Evolutionary conservation across 192 early-diverging fungal genomes (phyloP).

Genomic region (Backusella mclennaniae): DNA sequence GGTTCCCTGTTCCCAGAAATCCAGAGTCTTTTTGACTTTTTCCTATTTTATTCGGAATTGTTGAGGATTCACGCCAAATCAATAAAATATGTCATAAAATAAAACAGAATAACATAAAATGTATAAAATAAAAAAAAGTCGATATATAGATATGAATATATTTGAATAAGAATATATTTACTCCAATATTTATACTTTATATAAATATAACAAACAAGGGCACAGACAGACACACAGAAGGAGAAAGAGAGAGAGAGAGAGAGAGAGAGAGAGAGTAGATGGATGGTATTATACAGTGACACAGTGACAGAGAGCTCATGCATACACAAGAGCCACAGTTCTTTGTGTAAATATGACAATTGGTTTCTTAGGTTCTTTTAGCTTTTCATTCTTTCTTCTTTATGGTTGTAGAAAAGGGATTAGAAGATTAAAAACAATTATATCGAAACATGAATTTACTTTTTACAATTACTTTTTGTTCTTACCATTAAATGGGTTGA

Average conservation of each 20-base stretch:
- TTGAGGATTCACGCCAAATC: neutral
- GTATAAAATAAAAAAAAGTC: neutral
- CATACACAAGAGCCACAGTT: too few species aligned
- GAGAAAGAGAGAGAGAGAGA: slow-evolving; percentile 5
- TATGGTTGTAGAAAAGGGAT: neutral
- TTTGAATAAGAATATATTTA: slow-evolving; percentile 4
- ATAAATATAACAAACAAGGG: neutral
- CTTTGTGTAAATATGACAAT: neutral
- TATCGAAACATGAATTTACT: neutral
- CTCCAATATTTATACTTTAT: neutral
- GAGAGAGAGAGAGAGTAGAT: neutral
- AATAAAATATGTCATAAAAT: slow-evolving; percentile 10
- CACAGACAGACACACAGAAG: neutral
- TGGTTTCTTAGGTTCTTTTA: too few species aligned
- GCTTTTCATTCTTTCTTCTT: neutral
- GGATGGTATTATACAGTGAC: neutral
- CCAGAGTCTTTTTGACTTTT: slow-evolving; percentile 41
- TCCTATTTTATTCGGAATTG: slow-evolving; percentile 30
- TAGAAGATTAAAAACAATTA: neutral
- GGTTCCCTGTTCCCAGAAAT: slow-evolving; percentile 38
- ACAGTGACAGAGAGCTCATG: neutral
- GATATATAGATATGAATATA: neutral
- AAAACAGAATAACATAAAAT: neutral
- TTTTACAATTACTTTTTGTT: neutral
- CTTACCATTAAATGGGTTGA: neutral